These are phyloP conservation scores for Meripilus lineatus DNA, from an alignment of 1,284 basidiomycete species.

Conservation along the genomic window DNA sequence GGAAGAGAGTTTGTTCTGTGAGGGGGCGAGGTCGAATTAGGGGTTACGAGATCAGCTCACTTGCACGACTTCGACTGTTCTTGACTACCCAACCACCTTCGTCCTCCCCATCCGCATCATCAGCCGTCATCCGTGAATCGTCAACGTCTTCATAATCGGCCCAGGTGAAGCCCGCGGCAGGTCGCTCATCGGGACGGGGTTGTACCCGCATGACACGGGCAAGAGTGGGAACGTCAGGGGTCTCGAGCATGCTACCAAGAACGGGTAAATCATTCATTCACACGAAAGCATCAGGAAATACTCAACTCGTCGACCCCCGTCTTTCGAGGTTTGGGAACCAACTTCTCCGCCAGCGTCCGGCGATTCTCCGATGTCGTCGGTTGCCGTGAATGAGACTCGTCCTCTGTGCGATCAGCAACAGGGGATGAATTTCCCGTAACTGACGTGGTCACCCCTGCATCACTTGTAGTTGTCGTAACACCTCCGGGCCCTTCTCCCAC, in stretches of 20 bases:
- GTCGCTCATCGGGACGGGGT: constrained; percentile 48
- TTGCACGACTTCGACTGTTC: constrained; percentile 43
- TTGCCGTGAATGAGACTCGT: constrained; percentile 31
- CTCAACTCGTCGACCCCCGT: constrained; percentile 67
- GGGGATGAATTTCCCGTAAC: constrained; percentile 49
- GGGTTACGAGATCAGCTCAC: constrained; percentile 29
- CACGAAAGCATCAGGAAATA: constrained; percentile 13
- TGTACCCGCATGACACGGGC: constrained; percentile 62
- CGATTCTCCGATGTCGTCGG: constrained; percentile 23
- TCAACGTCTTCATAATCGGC: constrained; percentile 70
- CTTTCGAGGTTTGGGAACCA: constrained; percentile 53
- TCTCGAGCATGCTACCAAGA: constrained; percentile 52
- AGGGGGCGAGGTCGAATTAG: constrained; percentile 2
- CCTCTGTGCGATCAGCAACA: constrained; percentile 39
- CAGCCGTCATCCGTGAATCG: constrained; percentile 35
- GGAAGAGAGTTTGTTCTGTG: constrained; percentile 17
- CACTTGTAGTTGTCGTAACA: constrained; percentile 35
- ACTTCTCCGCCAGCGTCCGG: constrained; percentile 52
- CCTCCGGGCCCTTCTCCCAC: too few relatives aligned
- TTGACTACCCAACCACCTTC: constrained; percentile 71
- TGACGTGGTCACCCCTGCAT: constrained; percentile 48
- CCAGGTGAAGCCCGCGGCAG: constrained; percentile 65
- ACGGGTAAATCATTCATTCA: not conserved
- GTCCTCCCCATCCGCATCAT: constrained; percentile 52
- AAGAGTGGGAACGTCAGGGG: constrained; percentile 47